A percentile compares a stretch with the other conserved stretches of the same genome.
Evolutionary conservation across 805 yeast species (phyloP).

Genomic region (Candida railenensis): DNA sequence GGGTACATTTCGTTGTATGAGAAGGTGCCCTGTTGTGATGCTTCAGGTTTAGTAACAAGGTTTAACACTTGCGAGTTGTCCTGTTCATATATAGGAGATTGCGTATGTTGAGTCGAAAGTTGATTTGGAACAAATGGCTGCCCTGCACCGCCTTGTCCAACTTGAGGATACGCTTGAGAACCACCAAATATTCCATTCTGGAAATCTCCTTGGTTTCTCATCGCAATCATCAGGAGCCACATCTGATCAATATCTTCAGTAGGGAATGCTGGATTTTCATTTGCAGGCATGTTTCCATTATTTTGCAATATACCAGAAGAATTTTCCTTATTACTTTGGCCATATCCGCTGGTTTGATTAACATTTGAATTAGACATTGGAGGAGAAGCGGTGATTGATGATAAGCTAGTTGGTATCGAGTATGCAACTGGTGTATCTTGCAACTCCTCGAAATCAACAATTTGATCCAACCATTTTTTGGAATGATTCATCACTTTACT

Average conservation of each 20-base stretch:
- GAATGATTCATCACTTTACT: conserved; percentile 3
- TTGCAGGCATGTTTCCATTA: background rate
- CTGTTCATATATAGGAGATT: background rate
- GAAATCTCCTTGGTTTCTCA: conserved; percentile 12
- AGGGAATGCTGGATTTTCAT: background rate
- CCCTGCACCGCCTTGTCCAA: background rate
- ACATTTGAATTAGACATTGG: background rate
- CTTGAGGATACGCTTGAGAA: background rate
- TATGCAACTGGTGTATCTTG: background rate
- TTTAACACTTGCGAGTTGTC: background rate
- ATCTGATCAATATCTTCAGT: conserved; percentile 22
- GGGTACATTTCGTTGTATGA: background rate
- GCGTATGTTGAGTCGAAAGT: background rate
- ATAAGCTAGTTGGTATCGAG: background rate
- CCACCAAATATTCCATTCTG: background rate
- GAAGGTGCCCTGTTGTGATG: background rate
- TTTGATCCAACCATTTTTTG: conserved; percentile 3
- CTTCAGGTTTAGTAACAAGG: background rate
- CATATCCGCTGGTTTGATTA: background rate
- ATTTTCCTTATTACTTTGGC: background rate
- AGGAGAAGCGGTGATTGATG: background rate
- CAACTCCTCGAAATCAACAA: conserved; percentile 9
- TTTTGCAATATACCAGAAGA: background rate
- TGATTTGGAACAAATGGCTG: background rate
- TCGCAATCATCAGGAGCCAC: conserved; percentile 27